Percentiles rank a stretch among this genome's conserved stretches.
phyloP scores from a whole-genome alignment of 148 eudicot genomes.

The Silene latifolia region DNA sequence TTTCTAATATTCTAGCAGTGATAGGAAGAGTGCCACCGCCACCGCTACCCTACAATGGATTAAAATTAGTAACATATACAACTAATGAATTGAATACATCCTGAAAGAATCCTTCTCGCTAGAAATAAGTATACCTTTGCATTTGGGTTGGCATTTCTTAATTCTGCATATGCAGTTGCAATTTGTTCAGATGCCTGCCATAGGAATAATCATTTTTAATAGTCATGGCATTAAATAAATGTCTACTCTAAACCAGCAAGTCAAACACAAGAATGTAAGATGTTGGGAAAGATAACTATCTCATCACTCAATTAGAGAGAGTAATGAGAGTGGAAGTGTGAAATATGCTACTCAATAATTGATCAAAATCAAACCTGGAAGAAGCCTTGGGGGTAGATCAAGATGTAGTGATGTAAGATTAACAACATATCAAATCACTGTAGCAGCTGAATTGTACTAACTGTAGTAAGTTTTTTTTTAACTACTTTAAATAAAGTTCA shows the following conservation, averaged over 20 bases:
- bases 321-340: no score
- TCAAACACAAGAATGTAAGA: neutral
- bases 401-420: no score
- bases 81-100: neutral
- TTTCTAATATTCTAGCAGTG: constrained; percentile 97
- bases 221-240: neutral
- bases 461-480: no score
- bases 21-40: constrained; percentile 93
- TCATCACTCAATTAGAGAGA: constrained; percentile 98
- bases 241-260: no score
- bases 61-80: neutral
- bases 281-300: constrained; percentile 37
- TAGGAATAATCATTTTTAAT: constrained; percentile 15
- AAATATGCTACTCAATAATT: no score
- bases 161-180: constrained; percentile 97
- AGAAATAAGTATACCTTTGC: constrained; percentile 51
- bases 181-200: constrained; percentile 89
- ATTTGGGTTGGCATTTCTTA: constrained; percentile 77
- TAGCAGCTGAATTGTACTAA: no score
- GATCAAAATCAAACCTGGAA: no score
- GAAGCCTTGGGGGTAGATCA: no score
- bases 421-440: no score
- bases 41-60: constrained; percentile 36
- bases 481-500: no score
- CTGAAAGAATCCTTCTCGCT: neutral